Evolutionary conservation across 805 yeast genomes (phyloP).

Genomic region (Lipomyces sp.): DNA sequence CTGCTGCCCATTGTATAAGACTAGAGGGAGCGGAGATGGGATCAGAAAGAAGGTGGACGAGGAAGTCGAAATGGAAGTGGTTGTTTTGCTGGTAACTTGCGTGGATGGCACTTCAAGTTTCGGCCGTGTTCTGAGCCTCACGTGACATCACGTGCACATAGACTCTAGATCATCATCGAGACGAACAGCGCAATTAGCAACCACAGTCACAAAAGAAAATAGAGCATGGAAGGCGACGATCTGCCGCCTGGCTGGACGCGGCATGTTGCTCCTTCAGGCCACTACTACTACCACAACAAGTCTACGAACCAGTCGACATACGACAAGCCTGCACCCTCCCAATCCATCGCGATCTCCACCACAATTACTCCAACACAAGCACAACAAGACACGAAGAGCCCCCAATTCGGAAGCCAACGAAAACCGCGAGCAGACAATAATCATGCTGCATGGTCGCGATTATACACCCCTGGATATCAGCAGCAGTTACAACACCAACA

Average conservation of each 20-base stretch:
- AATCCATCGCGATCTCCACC: background rate
- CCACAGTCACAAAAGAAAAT: too few species aligned
- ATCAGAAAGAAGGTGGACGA: background rate
- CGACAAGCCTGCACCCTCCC: conserved; percentile 35
- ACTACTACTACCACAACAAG: conserved; percentile 42
- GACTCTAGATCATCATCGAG: too few species aligned
- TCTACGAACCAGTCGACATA: conserved; percentile 43
- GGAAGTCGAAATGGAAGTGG: too few species aligned
- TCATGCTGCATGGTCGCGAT: conserved; percentile 1
- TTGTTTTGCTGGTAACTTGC: too few species aligned
- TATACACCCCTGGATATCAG: conserved; percentile 6
- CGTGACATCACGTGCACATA: too few species aligned
- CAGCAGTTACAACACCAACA: background rate
- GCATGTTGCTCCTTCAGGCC: conserved; percentile 42
- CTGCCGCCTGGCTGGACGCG: conserved; percentile 41
- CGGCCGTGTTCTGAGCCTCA: too few species aligned
- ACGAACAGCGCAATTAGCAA: too few species aligned
- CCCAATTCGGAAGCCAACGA: background rate
- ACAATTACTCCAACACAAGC: background rate
- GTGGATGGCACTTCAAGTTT: too few species aligned
- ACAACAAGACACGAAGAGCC: background rate
- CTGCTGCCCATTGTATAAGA: conserved; percentile 61
- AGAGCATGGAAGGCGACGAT: background rate
- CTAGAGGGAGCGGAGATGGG: background rate
- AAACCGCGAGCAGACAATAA: background rate